A percentile compares a stretch with the other conserved stretches of the same genome.
Conservation (phyloP, 2,329 filamentous ascomycete species). For the Penicillium griseofulvum region DNA sequence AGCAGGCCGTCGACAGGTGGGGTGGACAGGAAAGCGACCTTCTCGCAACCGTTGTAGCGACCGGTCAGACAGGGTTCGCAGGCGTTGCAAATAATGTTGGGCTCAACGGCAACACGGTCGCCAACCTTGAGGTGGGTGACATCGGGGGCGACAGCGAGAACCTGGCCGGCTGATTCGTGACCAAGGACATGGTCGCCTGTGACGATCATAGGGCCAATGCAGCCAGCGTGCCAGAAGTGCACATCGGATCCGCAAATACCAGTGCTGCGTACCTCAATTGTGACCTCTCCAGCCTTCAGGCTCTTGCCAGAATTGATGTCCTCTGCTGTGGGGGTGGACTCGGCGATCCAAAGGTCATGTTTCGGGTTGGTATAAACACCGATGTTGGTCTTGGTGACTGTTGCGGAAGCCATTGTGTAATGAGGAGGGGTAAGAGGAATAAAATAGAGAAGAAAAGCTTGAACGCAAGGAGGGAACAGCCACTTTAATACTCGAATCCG, state of each 20-base stretch:
- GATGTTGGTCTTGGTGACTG: constrained; percentile 75
- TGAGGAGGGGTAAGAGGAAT: constrained; percentile 3
- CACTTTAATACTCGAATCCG: constrained; percentile 8
- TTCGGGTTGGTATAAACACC: constrained; percentile 93
- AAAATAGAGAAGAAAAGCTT: constrained; percentile 8
- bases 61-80: constrained; percentile 91
- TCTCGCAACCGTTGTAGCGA: constrained; percentile 91
- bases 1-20: constrained; percentile 85
- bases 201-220: constrained; percentile 95
- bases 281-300: constrained; percentile 79
- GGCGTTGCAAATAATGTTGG: constrained; percentile 84
- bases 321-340: constrained; percentile 72
- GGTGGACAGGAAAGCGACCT: constrained; percentile 82
- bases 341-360: constrained; percentile 85
- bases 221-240: constrained; percentile 95
- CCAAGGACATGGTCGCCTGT: constrained; percentile 84
- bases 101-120: constrained; percentile 90
- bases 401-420: constrained; percentile 31
- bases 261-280: constrained; percentile 84
- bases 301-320: constrained; percentile 65
- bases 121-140: constrained; percentile 76
- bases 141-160: constrained; percentile 71
- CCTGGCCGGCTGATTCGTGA: constrained; percentile 78
- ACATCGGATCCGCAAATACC: constrained; percentile 96
- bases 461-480: constrained; percentile 11